Evolutionary conservation across 164 flowering plant genomes (phyloP).

Genomic region (Dillenia turbinata): DNA sequence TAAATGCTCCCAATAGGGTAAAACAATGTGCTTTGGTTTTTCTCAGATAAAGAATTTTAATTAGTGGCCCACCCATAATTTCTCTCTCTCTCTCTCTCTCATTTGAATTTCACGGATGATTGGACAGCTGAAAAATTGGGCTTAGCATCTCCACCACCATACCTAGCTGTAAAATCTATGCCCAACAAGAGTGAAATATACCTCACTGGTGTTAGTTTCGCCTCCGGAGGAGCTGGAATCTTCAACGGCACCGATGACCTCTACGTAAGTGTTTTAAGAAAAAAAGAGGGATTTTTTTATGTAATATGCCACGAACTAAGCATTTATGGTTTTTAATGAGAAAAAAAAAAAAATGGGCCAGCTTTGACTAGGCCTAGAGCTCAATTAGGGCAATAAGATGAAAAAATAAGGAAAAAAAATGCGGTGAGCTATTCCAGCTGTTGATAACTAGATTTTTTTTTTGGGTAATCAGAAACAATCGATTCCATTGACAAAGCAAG

Average conservation of each 20-base stretch:
- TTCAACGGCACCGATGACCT: conserved; percentile 37
- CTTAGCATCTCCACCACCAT: conserved; percentile 50
- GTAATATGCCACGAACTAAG: too few species aligned
- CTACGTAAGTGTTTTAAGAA: conserved; percentile 26
- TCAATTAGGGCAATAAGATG: neutral
- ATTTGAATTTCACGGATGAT: neutral
- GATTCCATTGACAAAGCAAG: conserved; percentile 45
- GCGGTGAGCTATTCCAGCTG: neutral
- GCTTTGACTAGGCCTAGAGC: neutral
- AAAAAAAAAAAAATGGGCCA: too few species aligned
- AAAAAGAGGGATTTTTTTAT: too few species aligned
- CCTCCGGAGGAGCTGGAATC: conserved; percentile 85
- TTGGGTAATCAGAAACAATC: conserved; percentile 26
- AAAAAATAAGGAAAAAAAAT: neutral
- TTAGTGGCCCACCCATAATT: too few species aligned
- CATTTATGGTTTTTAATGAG: too few species aligned
- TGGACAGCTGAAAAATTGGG: conserved; percentile 69
- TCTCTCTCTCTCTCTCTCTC: neutral
- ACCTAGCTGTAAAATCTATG: conserved; percentile 35
- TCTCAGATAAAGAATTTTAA: too few species aligned
- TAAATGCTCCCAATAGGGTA: too few species aligned
- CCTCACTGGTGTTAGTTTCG: conserved; percentile 63
- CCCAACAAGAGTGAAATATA: conserved; percentile 21
- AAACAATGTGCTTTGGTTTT: too few species aligned
- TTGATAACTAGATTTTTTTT: neutral